Percentiles rank a stretch among this genome's conserved stretches.
These are phyloP conservation scores for Penicillium decumbens DNA, from an alignment of 2,329 filamentous ascomycete species.

Conservation along the genomic window DNA sequence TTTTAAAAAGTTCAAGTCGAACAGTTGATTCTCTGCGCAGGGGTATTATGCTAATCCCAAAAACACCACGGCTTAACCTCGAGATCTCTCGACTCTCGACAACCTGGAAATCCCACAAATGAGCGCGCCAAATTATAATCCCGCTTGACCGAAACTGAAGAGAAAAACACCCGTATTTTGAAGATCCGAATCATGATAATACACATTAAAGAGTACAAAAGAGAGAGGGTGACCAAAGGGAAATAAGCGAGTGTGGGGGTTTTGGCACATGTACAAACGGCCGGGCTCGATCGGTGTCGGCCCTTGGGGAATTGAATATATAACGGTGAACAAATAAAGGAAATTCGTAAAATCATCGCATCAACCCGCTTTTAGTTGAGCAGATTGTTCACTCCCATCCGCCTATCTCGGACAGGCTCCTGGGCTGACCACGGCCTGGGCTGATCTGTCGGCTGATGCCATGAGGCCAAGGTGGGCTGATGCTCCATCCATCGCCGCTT, in stretches of 20 bases:
- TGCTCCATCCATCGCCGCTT: constrained; percentile 30
- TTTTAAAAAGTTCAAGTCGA: not conserved
- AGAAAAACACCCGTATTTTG: constrained; percentile 13
- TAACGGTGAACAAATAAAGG: constrained; percentile 3
- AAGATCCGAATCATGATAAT: constrained; percentile 21
- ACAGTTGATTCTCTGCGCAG: constrained; percentile 2
- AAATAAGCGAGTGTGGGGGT: constrained; percentile 11
- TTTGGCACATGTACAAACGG: constrained; percentile 22
- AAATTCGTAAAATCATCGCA: constrained; percentile 15
- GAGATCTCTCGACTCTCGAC: not conserved
- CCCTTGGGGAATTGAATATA: not conserved
- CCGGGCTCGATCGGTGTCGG: not conserved
- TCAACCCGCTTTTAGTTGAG: constrained; percentile 31
- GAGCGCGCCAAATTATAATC: not conserved
- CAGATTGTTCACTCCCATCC: constrained; percentile 39
- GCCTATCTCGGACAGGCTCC: constrained; percentile 33
- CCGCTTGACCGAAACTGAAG: not conserved
- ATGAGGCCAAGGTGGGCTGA: constrained; percentile 24
- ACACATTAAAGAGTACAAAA: constrained; percentile 26
- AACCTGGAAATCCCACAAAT: not conserved
- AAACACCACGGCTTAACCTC: not conserved
- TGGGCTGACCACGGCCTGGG: constrained; percentile 23
- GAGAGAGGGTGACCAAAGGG: constrained; percentile 9
- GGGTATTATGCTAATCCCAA: constrained; percentile 16
- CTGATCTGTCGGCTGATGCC: constrained; percentile 26